Evolutionary conservation across 768 basidiomycete genomes (phyloP).

Genomic region (Obba rivulosa): DNA sequence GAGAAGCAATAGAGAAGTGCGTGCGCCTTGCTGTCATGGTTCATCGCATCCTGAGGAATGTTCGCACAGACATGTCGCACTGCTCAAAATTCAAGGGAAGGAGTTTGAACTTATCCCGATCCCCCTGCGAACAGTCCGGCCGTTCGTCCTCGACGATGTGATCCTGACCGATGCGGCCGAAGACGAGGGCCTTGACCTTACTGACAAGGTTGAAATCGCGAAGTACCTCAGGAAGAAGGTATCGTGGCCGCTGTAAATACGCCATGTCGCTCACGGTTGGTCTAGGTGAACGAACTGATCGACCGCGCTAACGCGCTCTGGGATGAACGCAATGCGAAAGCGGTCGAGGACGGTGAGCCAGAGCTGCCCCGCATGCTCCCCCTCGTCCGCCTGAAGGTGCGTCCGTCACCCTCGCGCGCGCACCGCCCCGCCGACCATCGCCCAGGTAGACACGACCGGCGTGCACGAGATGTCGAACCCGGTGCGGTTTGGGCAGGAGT

Average conservation of each 20-base stretch:
- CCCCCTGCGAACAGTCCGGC: conserved; percentile 85
- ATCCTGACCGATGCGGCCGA: conserved; percentile 72
- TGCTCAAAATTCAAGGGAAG: conserved; percentile 83
- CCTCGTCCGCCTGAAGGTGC: conserved; percentile 77
- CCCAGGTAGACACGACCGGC: conserved; percentile 83
- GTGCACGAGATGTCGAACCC: conserved; percentile 92
- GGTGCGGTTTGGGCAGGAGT: conserved; percentile 94
- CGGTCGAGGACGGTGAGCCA: conserved; percentile 56
- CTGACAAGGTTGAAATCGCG: conserved; percentile 77
- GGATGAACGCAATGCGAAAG: conserved; percentile 67
- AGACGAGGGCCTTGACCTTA: conserved; percentile 68
- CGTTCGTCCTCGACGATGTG: conserved; percentile 87
- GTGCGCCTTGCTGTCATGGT: not conserved
- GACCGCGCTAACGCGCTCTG: conserved; percentile 71
- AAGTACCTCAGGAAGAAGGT: conserved; percentile 77
- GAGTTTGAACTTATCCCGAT: conserved; percentile 84
- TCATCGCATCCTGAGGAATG: conserved; percentile 1
- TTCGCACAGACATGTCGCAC: conserved; percentile 76
- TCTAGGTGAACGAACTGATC: conserved; percentile 77
- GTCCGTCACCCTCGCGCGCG: not conserved
- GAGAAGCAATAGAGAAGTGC: conserved; percentile 89
- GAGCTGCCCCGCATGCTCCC: conserved; percentile 73
- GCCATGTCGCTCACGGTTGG: not conserved
- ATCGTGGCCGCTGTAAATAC: conserved; percentile 8
- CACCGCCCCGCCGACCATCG: not conserved